Evolutionary conservation across 805 yeast species (phyloP).

Genomic region (Kuraishia borneana): DNA sequence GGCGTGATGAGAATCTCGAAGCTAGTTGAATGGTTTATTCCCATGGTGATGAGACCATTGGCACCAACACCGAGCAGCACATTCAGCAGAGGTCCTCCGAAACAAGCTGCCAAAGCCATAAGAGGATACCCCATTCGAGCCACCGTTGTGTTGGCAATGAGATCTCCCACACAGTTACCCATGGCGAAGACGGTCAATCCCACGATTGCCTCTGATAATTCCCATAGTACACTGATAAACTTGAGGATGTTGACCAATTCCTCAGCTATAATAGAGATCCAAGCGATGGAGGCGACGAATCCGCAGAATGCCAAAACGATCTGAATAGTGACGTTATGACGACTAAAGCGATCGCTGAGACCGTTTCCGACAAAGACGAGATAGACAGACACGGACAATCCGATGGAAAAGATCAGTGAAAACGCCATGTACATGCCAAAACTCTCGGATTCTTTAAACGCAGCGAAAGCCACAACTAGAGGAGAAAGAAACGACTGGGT

Average conservation of each 20-base stretch:
- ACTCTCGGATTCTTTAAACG: conserved; percentile 6
- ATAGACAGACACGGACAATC: background rate
- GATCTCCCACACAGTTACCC: conserved; percentile 89
- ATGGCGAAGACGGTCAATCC: conserved; percentile 86
- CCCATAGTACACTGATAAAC: conserved; percentile 44
- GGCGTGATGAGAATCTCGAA: conserved; percentile 22
- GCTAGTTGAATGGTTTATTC: conserved; percentile 4
- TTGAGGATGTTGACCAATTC: conserved; percentile 59
- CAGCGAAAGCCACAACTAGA: conserved; percentile 12
- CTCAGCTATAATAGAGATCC: conserved; percentile 61
- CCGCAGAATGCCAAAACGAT: conserved; percentile 37
- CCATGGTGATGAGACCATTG: conserved; percentile 45
- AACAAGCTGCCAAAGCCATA: conserved; percentile 92
- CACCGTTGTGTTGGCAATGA: conserved; percentile 72
- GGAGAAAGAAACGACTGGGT: conserved; percentile 21
- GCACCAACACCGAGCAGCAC: conserved; percentile 72
- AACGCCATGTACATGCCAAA: conserved; percentile 2
- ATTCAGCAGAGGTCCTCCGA: conserved; percentile 84
- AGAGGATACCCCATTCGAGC: conserved; percentile 74
- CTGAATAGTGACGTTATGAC: conserved; percentile 6
- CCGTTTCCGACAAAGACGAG: conserved; percentile 1
- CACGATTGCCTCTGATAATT: conserved; percentile 64
- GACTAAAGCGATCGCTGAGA: background rate
- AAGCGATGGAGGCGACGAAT: conserved; percentile 51
- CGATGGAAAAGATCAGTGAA: conserved; percentile 1